These are phyloP conservation scores for Melampsora americana DNA, from an alignment of 1,284 basidiomycete species.

Conservation along the genomic window DNA sequence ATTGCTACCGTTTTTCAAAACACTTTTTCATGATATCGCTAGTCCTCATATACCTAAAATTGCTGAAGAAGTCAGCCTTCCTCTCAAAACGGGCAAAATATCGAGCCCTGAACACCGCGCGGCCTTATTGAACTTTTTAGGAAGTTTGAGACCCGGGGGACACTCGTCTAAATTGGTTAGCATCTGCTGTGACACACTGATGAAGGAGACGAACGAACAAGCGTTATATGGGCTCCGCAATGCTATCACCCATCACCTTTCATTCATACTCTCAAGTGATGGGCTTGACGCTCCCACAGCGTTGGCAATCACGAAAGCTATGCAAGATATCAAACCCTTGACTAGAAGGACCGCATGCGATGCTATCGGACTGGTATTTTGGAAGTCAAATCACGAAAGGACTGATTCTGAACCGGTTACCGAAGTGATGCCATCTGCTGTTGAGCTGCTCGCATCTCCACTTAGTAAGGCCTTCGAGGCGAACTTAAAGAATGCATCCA, in stretches of 20 bases:
- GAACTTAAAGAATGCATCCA: slow-evolving; percentile 65
- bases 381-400: slow-evolving; percentile 17
- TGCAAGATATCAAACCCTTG: slow-evolving; percentile 42
- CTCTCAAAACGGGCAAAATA: slow-evolving; percentile 78
- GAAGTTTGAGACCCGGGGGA: slow-evolving; percentile 18
- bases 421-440: not conserved
- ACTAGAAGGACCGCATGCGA: slow-evolving; percentile 31
- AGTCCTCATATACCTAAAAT: slow-evolving; percentile 53
- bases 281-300: slow-evolving; percentile 20
- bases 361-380: slow-evolving; percentile 40
- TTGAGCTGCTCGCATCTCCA: slow-evolving; percentile 3
- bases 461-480: slow-evolving; percentile 60
- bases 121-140: slow-evolving; percentile 72
- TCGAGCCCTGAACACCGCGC: slow-evolving; percentile 79
- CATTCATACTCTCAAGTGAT: slow-evolving; percentile 13
- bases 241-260: slow-evolving; percentile 30
- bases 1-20: slow-evolving; percentile 64
- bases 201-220: slow-evolving; percentile 44
- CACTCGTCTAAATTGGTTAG: slow-evolving; percentile 27
- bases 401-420: not conserved
- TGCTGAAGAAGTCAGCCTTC: slow-evolving; percentile 65
- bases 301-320: slow-evolving; percentile 25
- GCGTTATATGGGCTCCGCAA: slow-evolving; percentile 20
- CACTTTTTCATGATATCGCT: slow-evolving; percentile 57
- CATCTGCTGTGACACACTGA: slow-evolving; percentile 34